Evolutionary conservation across 805 yeast genomes (phyloP), one percentile per base, ranked within the genome.

Genomic region (Torulaspora delbrueckii): DNA sequence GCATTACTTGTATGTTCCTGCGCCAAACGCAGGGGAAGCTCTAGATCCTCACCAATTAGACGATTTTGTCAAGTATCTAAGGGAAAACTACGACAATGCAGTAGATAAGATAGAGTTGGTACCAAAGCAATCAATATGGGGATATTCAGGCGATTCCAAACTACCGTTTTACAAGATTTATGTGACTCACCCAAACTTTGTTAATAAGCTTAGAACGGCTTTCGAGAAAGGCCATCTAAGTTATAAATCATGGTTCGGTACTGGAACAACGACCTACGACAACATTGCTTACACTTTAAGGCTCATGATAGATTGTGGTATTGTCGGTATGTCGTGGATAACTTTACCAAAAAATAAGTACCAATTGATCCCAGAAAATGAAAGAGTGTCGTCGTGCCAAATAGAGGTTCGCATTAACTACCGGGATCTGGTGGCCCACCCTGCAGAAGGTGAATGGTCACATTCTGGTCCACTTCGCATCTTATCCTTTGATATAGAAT

Each of bases 281-380:
- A 93, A 93, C 62, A 82, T 93, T 50, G 87, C 89, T 45, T 95
- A 84, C 62, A 71, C 88, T 28, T 66, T 95, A 48, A 74, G 99
- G 56, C 71, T 90, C 66, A 88, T 93, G 93, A 79, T 93, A 36
- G 99, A 93, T 67, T 83, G 95, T 66, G 79, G 83, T 40, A 87
- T 91, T 50, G 84, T 91, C 1, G 95, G 99, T 32, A 93, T 93
- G 99, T 85, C 95, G 22, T 93, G 99, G 99, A 74, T 95, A 23
- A 85, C 96, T 0, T 73, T 91, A 22, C 97, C 98, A 0, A 77
- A 73, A 46, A 80, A 81, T 0, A 83, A 77, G 53, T 95, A 90
- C 64, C 56, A 60, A 1, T 40, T 81, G 51, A 73, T 79, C 2
- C 64, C 70, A 3, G 53, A 62, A 1, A 50, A 55, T 2, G 55